Conservation (phyloP, 305 asterid species). For the Solanum hybrid region DNA sequence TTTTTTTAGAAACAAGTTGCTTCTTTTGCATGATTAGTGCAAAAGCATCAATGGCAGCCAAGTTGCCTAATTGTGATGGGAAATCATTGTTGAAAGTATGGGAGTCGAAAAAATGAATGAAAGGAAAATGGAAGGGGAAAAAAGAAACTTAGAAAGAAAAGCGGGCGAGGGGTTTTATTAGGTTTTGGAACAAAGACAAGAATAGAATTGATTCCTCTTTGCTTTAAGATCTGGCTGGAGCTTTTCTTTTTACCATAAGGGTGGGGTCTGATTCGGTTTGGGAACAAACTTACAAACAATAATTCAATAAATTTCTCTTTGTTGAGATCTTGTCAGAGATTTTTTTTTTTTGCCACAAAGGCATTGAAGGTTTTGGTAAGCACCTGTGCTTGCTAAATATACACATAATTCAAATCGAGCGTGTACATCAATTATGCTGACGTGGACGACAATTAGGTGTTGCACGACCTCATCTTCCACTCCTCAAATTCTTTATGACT, state of each 20-base stretch:
- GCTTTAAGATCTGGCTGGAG: background rate
- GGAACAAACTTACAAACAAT: background rate
- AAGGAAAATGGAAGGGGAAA: background rate
- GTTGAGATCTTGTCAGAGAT: background rate
- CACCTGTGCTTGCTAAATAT: background rate
- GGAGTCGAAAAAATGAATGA: background rate
- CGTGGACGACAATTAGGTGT: background rate
- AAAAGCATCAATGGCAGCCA: background rate
- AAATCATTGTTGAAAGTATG: background rate
- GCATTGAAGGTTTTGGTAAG: background rate
- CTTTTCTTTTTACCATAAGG: background rate
- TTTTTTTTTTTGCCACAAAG: background rate
- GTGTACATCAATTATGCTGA: background rate
- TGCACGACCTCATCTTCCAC: background rate
- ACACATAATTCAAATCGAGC: background rate
- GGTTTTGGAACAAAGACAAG: background rate
- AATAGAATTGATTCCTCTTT: background rate
- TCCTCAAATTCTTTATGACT: background rate
- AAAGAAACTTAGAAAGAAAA: background rate
- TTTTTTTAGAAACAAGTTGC: background rate
- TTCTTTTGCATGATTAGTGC: background rate
- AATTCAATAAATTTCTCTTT: background rate
- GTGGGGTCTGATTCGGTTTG: background rate
- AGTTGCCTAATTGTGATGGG: background rate
- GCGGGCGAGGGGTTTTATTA: background rate